A percentile compares a stretch with the other conserved stretches of the same genome.
Evolutionary conservation across 192 early-diverging fungal genomes (phyloP).

Genomic region (Coemansia sp.): DNA sequence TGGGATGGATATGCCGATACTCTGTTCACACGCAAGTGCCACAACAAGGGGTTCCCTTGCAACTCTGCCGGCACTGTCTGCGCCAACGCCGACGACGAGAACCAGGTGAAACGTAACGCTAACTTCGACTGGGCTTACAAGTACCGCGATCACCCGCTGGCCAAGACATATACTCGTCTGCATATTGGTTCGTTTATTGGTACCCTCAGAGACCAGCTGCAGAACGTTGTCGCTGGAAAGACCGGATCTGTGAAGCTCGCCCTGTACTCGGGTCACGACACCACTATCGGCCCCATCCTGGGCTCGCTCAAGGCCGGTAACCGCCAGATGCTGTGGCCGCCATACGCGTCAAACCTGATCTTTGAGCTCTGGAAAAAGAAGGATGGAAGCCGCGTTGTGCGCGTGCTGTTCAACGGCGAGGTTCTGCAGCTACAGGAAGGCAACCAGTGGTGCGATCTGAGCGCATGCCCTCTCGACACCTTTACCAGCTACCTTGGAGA

Average conservation of each 20-base stretch:
- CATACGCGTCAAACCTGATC: constrained; percentile 56
- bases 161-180: constrained; percentile 34
- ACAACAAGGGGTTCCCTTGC: constrained; percentile 31
- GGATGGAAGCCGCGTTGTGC: constrained; percentile 46
- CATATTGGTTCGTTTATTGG: constrained; percentile 53
- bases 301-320: constrained; percentile 35
- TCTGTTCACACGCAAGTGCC: constrained; percentile 41
- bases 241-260: constrained; percentile 43
- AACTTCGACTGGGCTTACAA: constrained; percentile 36
- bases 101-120: constrained; percentile 38
- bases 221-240: constrained; percentile 24
- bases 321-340: constrained; percentile 53
- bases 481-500: constrained; percentile 34
- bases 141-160: constrained; percentile 38
- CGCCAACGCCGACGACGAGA: constrained; percentile 34
- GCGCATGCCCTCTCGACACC: constrained; percentile 35
- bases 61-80: constrained; percentile 16
- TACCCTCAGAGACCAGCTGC: constrained; percentile 41
- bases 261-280: constrained; percentile 58
- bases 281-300: constrained; percentile 52
- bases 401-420: constrained; percentile 59
- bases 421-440: constrained; percentile 30
- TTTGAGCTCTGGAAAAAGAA: constrained; percentile 58
- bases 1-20: constrained; percentile 46
- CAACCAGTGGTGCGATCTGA: constrained; percentile 49